These are phyloP conservation scores for Sugiyamaella marilandica DNA, from an alignment of 805 yeast species.

Conservation along the genomic window DNA sequence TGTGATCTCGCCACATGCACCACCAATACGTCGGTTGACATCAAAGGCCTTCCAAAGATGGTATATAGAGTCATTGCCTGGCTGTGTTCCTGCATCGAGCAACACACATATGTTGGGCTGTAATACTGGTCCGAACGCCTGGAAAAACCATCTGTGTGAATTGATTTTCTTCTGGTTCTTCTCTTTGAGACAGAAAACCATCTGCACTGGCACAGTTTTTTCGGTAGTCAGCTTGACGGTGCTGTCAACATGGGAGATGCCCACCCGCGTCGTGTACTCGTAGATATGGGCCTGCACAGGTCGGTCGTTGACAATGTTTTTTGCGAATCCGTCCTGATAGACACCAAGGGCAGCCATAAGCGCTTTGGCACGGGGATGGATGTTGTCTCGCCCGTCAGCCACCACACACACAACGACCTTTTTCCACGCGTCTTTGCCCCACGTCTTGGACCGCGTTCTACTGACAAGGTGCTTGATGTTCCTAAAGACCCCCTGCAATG, in stretches of 20 bases:
- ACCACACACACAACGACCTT: slow-evolving; percentile 85
- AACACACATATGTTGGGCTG: slow-evolving; percentile 79
- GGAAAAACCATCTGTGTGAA: slow-evolving; percentile 95
- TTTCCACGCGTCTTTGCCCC: slow-evolving; percentile 98
- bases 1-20: slow-evolving; percentile 96
- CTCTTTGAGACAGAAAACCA: slow-evolving; percentile 86
- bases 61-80: slow-evolving; percentile 76
- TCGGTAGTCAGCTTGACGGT: slow-evolving; percentile 65
- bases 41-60: slow-evolving; percentile 86
- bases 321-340: slow-evolving; percentile 94
- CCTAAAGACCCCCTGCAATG: slow-evolving; percentile 85
- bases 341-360: slow-evolving; percentile 82
- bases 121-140: slow-evolving; percentile 79
- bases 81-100: slow-evolving; percentile 93
- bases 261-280: slow-evolving; percentile 90
- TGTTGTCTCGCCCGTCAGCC: slow-evolving; percentile 85
- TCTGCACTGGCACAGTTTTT: slow-evolving; percentile 72
- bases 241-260: slow-evolving; percentile 55
- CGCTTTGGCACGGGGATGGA: slow-evolving; percentile 73
- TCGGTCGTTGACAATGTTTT: slow-evolving; percentile 77
- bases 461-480: slow-evolving; percentile 74
- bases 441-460: slow-evolving; percentile 55
- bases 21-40: slow-evolving; percentile 75
- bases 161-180: slow-evolving; percentile 85
- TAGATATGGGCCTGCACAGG: slow-evolving; percentile 83